phyloP scores from a whole-genome alignment of 2,329 filamentous ascomycete species.

The Furcasterigmium furcatum region DNA sequence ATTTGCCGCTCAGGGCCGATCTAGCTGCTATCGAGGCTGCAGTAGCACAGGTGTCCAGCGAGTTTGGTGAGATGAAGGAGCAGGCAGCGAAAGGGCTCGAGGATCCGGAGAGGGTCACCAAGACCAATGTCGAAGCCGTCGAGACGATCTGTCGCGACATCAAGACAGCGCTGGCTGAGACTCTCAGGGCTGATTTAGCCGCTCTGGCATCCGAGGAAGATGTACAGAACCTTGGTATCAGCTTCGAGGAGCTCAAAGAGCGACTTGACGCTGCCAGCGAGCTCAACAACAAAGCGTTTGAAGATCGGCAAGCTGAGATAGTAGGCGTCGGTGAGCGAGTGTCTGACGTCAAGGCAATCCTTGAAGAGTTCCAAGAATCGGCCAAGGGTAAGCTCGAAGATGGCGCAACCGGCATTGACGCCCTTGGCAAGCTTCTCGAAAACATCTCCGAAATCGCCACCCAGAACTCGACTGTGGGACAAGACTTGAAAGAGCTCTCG shows the following conservation, averaged over 20 bases:
- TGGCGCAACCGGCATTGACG: conserved; percentile 69
- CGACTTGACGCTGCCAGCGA: conserved; percentile 64
- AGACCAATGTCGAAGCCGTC: conserved; percentile 78
- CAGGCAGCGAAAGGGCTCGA: conserved; percentile 50
- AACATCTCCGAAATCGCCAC: conserved; percentile 60
- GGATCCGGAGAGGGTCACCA: conserved; percentile 65
- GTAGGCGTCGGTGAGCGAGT: conserved; percentile 75
- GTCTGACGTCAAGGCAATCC: conserved; percentile 70
- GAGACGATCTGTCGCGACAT: conserved; percentile 81
- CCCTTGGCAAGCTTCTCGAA: conserved; percentile 67
- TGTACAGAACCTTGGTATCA: conserved; percentile 64
- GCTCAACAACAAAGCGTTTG: conserved; percentile 73
- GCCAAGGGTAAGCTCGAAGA: conserved; percentile 75
- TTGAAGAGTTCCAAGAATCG: conserved; percentile 76
- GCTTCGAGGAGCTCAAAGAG: conserved; percentile 61
- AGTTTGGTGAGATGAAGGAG: conserved; percentile 72
- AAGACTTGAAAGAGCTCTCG: conserved; percentile 69
- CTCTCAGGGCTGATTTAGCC: conserved; percentile 68
- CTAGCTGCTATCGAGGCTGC: conserved; percentile 73
- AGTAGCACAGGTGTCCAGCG: conserved; percentile 71
- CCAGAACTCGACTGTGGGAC: conserved; percentile 52
- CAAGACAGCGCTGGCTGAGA: conserved; percentile 72
- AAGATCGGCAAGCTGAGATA: conserved; percentile 81
- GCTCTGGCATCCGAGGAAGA: conserved; percentile 75
- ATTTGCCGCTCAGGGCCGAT: conserved; percentile 74